A percentile compares a stretch with the other conserved stretches of the same genome.
phyloP scores from a whole-genome alignment of 1,284 basidiomycete species.

The Clitocybe nebularis region DNA sequence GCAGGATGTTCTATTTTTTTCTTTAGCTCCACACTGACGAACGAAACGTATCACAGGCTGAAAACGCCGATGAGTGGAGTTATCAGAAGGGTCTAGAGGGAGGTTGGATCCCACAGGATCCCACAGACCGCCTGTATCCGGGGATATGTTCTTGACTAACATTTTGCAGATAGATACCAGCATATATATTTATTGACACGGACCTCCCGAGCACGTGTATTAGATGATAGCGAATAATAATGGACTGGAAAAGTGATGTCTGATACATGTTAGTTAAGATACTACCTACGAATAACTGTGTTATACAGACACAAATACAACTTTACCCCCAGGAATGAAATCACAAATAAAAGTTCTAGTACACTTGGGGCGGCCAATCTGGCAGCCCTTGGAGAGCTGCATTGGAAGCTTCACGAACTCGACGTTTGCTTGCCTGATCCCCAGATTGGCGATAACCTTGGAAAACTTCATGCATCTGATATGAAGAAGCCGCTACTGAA shows the following conservation, averaged over 20 bases:
- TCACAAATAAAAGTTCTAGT: background rate
- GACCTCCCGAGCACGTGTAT: too few species aligned
- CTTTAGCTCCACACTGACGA: slow-evolving; percentile 1
- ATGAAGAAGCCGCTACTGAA: slow-evolving; percentile 49
- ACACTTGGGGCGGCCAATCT: slow-evolving; percentile 44
- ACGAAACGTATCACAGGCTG: slow-evolving; percentile 38
- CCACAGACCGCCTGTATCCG: slow-evolving; percentile 57
- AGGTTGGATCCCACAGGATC: slow-evolving; percentile 70
- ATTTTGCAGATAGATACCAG: slow-evolving; percentile 1
- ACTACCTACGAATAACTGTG: background rate
- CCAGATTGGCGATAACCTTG: slow-evolving; percentile 54
- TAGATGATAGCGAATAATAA: background rate
- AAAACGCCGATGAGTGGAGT: slow-evolving; percentile 74
- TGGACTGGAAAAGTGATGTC: background rate
- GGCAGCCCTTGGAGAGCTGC: slow-evolving; percentile 53
- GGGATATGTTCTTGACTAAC: slow-evolving; percentile 42
- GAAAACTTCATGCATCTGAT: slow-evolving; percentile 59
- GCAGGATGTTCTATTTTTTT: slow-evolving; percentile 13
- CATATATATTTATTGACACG: slow-evolving; percentile 2
- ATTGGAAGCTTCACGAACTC: slow-evolving; percentile 59
- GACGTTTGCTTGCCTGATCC: slow-evolving; percentile 50
- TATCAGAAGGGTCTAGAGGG: slow-evolving; percentile 66
- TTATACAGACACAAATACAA: background rate
- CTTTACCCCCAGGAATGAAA: background rate
- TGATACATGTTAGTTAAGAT: background rate